These are phyloP conservation scores for Pseudomassariella vexata DNA, from an alignment of 2,329 filamentous ascomycete species.

Conservation along the genomic window DNA sequence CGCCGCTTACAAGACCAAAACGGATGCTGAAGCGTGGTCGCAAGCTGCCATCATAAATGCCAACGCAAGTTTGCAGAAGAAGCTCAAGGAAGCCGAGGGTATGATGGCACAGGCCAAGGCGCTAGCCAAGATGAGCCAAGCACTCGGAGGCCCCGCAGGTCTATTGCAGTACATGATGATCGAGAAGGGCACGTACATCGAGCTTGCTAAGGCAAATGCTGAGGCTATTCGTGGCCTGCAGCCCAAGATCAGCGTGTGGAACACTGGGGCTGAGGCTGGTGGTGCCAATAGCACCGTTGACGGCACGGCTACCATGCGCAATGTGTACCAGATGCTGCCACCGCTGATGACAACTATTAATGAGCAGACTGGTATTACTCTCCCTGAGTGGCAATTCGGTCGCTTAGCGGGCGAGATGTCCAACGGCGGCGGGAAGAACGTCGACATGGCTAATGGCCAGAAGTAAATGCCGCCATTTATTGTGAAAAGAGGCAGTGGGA, in stretches of 20 bases:
- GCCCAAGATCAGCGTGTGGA: slow-evolving; percentile 90
- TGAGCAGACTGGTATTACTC: slow-evolving; percentile 78
- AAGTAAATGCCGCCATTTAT: no score
- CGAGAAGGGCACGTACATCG: slow-evolving; percentile 71
- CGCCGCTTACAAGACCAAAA: slow-evolving; percentile 37
- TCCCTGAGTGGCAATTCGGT: slow-evolving; percentile 71
- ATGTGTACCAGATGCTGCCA: slow-evolving; percentile 79
- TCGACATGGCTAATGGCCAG: slow-evolving; percentile 31
- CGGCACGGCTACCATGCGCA: slow-evolving; percentile 60
- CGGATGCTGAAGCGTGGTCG: slow-evolving; percentile 34
- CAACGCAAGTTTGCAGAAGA: slow-evolving; percentile 49
- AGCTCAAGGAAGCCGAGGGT: slow-evolving; percentile 72
- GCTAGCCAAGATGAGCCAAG: slow-evolving; percentile 65
- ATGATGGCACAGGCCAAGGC: slow-evolving; percentile 72
- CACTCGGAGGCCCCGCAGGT: slow-evolving; percentile 72
- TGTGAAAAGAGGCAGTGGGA: slow-evolving; percentile 2
- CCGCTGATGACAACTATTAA: slow-evolving; percentile 81
- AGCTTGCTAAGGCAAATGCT: slow-evolving; percentile 41
- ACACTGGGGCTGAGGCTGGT: slow-evolving; percentile 55
- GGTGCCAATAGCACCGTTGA: slow-evolving; percentile 54
- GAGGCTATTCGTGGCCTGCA: slow-evolving; percentile 55
- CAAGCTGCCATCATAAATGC: slow-evolving; percentile 39
- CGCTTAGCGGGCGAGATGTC: slow-evolving; percentile 30
- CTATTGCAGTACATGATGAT: slow-evolving; percentile 84
- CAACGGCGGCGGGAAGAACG: slow-evolving; percentile 25